phyloP scores from a whole-genome alignment of 208 protist genomes.

The Vickermania spadyakhi region DNA sequence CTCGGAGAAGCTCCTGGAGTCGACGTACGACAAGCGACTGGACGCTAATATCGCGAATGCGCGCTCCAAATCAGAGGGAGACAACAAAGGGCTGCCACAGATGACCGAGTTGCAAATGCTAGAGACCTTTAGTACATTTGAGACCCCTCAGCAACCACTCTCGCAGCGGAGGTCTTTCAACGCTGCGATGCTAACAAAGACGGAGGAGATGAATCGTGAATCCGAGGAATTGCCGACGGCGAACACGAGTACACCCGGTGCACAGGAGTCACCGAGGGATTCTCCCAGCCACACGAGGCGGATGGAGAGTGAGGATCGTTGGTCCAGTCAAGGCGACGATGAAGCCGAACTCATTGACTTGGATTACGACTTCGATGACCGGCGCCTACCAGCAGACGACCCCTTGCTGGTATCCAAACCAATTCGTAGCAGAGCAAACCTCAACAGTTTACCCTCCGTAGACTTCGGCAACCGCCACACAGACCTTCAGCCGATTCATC shows the following conservation, averaged over 20 bases:
- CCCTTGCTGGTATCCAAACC: neutral
- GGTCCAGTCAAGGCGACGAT: neutral
- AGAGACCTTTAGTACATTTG: slow-evolving; percentile 10
- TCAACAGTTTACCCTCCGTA: neutral
- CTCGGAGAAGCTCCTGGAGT: neutral
- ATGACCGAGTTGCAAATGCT: slow-evolving; percentile 2
- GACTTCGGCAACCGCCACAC: neutral
- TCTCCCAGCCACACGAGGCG: no score
- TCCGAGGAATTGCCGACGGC: no score
- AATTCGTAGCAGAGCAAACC: neutral
- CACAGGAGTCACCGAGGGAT: no score
- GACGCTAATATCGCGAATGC: neutral
- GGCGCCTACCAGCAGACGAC: neutral
- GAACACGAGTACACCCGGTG: no score
- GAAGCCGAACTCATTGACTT: slow-evolving; percentile 2
- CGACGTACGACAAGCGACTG: neutral
- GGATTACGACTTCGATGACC: neutral
- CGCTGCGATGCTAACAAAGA: no score
- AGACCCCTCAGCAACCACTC: no score
- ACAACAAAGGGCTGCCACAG: neutral
- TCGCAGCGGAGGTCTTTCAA: no score
- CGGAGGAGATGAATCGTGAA: no score
- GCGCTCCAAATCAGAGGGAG: neutral
- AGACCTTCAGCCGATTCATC: neutral
- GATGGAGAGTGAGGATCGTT: neutral